Base-by-base conservation (phyloP, 257 asterid species). In the Schizonepeta tenuifolia region DNA sequence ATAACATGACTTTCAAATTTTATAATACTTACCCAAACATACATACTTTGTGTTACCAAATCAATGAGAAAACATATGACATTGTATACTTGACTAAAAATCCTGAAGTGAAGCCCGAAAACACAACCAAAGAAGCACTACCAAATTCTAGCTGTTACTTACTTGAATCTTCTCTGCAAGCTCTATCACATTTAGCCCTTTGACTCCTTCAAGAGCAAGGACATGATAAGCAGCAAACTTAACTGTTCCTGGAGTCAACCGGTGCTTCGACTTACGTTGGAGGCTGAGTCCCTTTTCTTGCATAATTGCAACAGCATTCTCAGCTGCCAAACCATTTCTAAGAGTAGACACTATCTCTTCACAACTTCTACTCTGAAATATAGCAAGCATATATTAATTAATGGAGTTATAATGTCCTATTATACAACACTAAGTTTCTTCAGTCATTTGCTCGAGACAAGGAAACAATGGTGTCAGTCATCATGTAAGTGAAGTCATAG, bases 221-320 rank as follows among this genome's bases (percentile, higher is more conserved):
- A 95, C 97, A 83, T 95, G 99, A 77, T 95, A 95, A 57, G 99
- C 99, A 79, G 99, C 99, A 87, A 92, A 95, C 75, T 95, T 95
- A 63, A 95, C 98, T 18, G 99, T 95, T 80, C 99, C 99, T 7
- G 99, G 99, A 58, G 99, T 95, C 78, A 95, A 77, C 31, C 98
- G 90, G 82, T 95, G 99, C 85, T 90, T 86, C 65, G 98, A 89
- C 81, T 78, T 92, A 67, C 96, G 96, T 72, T 92, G 98, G 59
- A 74, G 84, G 79, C 81, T 49, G 56, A 84, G 73, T 63, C 99
- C 99, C 74, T 95, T 95, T 80, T 87, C 98, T 80, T 89, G 96
- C 98, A 95, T 95, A 60, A 88, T 78, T 55, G 97, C 94, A 82
- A 89, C 94, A 41, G 99, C 99, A 82, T 86, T 95, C 77, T 73